These are phyloP conservation scores for Ceriops decandra DNA, from an alignment of 345 rosid genomes.

Conservation along the genomic window DNA sequence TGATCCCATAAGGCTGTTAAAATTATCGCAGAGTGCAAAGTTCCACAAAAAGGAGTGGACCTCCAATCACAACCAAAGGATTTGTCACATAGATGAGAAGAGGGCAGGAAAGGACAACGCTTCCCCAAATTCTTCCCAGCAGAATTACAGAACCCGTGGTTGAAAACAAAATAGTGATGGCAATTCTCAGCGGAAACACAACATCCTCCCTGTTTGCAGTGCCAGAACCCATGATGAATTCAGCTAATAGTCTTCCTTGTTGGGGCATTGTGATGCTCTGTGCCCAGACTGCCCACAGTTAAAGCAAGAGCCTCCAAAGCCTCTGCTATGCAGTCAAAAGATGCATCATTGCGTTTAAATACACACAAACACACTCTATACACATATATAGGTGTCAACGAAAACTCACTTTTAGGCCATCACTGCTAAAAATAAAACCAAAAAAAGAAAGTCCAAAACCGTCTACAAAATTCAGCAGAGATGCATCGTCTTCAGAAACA, in stretches of 20 bases:
- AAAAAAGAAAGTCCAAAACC: no score
- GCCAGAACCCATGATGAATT: neutral
- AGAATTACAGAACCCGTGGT: neutral
- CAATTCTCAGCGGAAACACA: slow-evolving; percentile 9
- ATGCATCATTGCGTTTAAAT: neutral
- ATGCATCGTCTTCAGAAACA: no score
- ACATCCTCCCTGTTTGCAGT: neutral
- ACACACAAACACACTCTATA: neutral
- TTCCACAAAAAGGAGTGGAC: neutral
- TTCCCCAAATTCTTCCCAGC: neutral
- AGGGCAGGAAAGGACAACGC: neutral
- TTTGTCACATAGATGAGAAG: neutral
- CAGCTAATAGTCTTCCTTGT: slow-evolving; percentile 41
- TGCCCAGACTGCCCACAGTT: slow-evolving; percentile 76
- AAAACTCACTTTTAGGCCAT: neutral
- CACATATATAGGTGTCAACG: neutral
- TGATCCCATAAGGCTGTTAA: neutral
- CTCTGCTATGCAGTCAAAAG: slow-evolving; percentile 28
- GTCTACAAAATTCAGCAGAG: no score
- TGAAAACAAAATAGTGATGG: slow-evolving; percentile 9
- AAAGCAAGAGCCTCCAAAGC: slow-evolving; percentile 85
- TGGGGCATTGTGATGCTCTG: slow-evolving; percentile 84
- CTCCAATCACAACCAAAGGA: neutral
- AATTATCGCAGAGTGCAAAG: neutral
- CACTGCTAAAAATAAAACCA: no score